Evolutionary conservation across 2,329 filamentous ascomycete species (phyloP).

Genomic region (Teratosphaeria nubilosa): DNA sequence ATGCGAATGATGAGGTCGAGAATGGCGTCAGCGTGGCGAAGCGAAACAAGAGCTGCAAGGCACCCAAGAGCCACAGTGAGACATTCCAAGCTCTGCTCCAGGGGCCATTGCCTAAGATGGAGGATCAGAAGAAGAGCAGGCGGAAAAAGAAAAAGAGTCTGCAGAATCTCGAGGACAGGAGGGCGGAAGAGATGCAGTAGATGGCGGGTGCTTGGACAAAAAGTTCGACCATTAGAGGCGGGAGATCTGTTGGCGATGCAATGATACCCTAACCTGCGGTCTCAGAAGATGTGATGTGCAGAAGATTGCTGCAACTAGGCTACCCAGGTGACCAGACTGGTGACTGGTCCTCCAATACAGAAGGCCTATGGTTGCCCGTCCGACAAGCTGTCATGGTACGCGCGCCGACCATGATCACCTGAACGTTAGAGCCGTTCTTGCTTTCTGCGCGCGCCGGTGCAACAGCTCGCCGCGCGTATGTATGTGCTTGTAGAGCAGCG

Average conservation of each 20-base stretch:
- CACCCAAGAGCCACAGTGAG: conserved; percentile 10
- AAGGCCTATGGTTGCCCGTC: no score
- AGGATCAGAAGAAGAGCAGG: conserved; percentile 12
- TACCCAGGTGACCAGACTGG: no score
- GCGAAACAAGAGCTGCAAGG: conserved; percentile 1
- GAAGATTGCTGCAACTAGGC: no score
- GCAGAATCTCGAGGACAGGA: conserved; percentile 6
- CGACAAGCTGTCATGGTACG: no score
- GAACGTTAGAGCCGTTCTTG: not conserved
- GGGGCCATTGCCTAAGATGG: conserved; percentile 18
- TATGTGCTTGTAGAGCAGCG: not conserved
- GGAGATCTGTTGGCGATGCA: not conserved
- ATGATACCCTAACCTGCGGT: not conserved
- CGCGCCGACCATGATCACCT: not conserved
- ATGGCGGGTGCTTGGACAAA: not conserved
- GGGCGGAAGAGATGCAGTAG: conserved; percentile 9
- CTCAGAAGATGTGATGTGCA: no score
- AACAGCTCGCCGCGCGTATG: not conserved
- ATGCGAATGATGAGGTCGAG: not conserved
- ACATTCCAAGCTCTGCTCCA: conserved; percentile 15
- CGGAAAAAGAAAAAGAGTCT: conserved; percentile 14
- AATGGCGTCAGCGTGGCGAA: not conserved
- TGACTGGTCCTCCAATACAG: no score
- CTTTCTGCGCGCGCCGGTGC: not conserved
- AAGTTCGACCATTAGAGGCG: not conserved